These are phyloP conservation scores for Curvularia sp. DNA, from an alignment of 2,329 filamentous ascomycete species.

Conservation along the genomic window DNA sequence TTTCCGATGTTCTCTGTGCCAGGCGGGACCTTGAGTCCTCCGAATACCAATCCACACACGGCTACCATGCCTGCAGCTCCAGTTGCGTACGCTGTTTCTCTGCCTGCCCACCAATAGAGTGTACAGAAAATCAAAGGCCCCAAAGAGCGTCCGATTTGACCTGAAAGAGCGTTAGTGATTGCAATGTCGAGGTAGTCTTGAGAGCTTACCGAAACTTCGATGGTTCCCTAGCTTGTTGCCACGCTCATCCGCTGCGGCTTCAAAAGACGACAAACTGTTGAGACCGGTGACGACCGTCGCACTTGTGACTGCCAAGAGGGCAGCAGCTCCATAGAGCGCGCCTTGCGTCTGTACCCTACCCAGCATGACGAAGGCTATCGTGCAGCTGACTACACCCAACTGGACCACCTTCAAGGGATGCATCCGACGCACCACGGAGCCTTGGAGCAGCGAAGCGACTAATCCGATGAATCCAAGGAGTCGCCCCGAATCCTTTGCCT, in stretches of 20 bases:
- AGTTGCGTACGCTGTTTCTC: conserved; percentile 81
- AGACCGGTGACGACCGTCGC: conserved; percentile 94
- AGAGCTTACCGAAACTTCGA: conserved; percentile 63
- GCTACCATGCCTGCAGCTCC: conserved; percentile 81
- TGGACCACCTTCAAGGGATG: conserved; percentile 82
- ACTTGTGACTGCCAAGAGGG: conserved; percentile 84
- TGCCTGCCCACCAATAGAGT: conserved; percentile 97
- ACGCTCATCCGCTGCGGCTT: conserved; percentile 79
- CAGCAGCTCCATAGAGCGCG: conserved; percentile 81
- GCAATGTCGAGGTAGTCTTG: neutral
- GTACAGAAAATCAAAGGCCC: conserved; percentile 92
- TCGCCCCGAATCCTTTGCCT: conserved; percentile 78
- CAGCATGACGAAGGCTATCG: conserved; percentile 80
- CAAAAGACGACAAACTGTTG: conserved; percentile 90
- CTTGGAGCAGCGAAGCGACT: conserved; percentile 89
- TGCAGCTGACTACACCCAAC: conserved; percentile 77
- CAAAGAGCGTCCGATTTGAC: conserved; percentile 85
- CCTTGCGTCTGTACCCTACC: conserved; percentile 70
- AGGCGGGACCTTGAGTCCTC: conserved; percentile 70
- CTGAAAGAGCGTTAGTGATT: conserved; percentile 54
- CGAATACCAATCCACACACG: conserved; percentile 75
- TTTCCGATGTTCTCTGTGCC: conserved; percentile 45
- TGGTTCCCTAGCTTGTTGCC: conserved; percentile 87
- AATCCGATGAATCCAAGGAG: conserved; percentile 91
- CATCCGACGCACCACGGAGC: conserved; percentile 84